Percentiles rank a stretch among this genome's conserved stretches.
Evolutionary conservation across 257 asterid species (phyloP).

Genomic region (Solanum tarijense): DNA sequence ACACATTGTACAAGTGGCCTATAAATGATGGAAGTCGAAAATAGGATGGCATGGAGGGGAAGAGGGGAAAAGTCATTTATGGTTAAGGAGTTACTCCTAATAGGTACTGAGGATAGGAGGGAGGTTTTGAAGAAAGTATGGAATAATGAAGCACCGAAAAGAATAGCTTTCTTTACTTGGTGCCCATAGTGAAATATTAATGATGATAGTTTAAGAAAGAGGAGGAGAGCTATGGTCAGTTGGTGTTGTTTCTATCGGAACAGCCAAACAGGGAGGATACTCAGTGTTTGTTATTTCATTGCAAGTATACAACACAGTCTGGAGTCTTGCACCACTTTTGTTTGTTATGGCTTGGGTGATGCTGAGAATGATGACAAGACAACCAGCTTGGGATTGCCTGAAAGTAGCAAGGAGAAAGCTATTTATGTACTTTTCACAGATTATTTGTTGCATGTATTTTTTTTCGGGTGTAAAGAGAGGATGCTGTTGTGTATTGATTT

Average conservation of each 20-base stretch:
- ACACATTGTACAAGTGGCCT: not conserved
- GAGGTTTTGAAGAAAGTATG: not conserved
- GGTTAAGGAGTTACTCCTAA: not conserved
- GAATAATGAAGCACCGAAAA: not conserved
- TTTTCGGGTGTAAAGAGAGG: not conserved
- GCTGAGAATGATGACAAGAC: not conserved
- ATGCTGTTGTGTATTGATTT: not conserved
- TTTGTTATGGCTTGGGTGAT: not conserved
- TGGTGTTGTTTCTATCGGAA: not conserved
- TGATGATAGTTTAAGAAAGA: not conserved
- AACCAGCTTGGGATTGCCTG: not conserved
- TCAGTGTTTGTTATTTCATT: not conserved
- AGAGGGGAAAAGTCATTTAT: not conserved
- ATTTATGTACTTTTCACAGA: not conserved
- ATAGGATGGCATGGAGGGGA: not conserved
- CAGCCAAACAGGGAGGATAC: not conserved
- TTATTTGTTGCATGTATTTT: not conserved
- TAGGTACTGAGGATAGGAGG: not conserved
- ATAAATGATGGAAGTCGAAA: not conserved
- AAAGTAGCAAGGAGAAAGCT: not conserved
- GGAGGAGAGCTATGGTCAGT: not conserved
- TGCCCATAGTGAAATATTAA: not conserved
- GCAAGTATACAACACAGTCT: not conserved
- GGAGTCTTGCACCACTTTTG: not conserved
- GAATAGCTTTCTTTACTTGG: not conserved